These are phyloP conservation scores for Pseudogymnoascus sp. DNA, from an alignment of 2,329 filamentous ascomycete species.

Conservation along the genomic window DNA sequence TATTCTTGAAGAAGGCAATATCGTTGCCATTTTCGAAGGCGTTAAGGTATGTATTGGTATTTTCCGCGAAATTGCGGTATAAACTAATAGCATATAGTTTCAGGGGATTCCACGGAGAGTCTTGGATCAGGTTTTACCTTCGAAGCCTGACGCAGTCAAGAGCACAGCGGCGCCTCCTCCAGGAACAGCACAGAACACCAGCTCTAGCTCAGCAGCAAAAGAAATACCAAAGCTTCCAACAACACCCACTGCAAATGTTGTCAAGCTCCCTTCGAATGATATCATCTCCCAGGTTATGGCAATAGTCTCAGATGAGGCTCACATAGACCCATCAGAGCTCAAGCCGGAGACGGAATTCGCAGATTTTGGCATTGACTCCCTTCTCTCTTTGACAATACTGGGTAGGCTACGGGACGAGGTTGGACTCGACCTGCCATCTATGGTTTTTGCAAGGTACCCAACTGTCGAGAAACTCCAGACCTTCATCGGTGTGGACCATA, in stretches of 20 bases:
- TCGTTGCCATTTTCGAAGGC: constrained; percentile 21
- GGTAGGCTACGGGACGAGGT: constrained; percentile 28
- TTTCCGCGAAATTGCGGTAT: background rate
- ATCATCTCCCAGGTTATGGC: background rate
- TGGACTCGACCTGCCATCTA: constrained; percentile 20
- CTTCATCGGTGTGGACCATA: background rate
- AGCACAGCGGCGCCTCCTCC: background rate
- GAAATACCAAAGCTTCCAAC: background rate
- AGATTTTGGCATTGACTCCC: constrained; percentile 30
- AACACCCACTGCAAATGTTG: background rate
- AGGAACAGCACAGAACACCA: background rate
- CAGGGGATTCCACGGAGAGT: background rate
- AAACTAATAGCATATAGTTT: background rate
- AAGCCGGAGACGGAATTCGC: constrained; percentile 22
- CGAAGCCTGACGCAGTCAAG: background rate
- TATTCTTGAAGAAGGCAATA: constrained; percentile 37
- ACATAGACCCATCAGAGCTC: constrained; percentile 18
- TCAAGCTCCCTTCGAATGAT: background rate
- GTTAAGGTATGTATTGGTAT: constrained; percentile 22
- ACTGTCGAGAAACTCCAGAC: constrained; percentile 16
- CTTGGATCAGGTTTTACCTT: background rate
- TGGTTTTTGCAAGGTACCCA: constrained; percentile 23
- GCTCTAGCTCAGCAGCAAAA: background rate
- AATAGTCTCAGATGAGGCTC: constrained; percentile 28
- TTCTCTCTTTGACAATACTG: constrained; percentile 26